phyloP scores from a whole-genome alignment of 2,329 filamentous ascomycete species.

The Ramularia endophylla region DNA sequence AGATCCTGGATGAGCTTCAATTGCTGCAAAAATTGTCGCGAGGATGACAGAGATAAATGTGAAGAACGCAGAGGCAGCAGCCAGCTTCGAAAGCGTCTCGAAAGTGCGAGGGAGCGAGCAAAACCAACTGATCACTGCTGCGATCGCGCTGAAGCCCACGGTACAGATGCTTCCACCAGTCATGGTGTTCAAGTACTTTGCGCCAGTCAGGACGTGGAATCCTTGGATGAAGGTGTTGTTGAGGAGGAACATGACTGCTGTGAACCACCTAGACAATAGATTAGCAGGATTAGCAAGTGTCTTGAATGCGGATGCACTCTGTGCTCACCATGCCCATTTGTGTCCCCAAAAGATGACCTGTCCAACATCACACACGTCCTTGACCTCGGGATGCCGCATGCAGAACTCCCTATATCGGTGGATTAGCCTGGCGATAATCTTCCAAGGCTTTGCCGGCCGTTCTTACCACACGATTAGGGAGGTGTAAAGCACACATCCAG shows the following conservation, averaged over 20 bases:
- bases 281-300: background rate
- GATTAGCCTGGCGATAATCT: conserved; percentile 31
- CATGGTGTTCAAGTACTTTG: conserved; percentile 88
- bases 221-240: conserved; percentile 90
- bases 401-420: conserved; percentile 69
- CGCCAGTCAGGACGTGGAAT: conserved; percentile 76
- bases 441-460: no score
- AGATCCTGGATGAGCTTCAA: conserved; percentile 66
- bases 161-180: conserved; percentile 64
- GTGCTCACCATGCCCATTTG: conserved; percentile 59
- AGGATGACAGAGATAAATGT: conserved; percentile 86
- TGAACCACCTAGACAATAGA: conserved; percentile 34
- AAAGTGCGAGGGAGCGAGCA: conserved; percentile 84
- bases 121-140: conserved; percentile 68
- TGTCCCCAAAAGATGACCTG: conserved; percentile 89
- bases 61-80: conserved; percentile 73
- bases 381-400: conserved; percentile 79
- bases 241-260: conserved; percentile 80
- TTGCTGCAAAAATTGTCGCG: conserved; percentile 72
- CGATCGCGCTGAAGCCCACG: conserved; percentile 69
- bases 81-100: conserved; percentile 69
- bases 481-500: conserved; percentile 76
- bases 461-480: conserved; percentile 60
- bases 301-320: no score
- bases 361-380: conserved; percentile 92